A percentile compares a stretch with the other conserved stretches of the same genome.
These are phyloP conservation scores for Conringia planisiliqua DNA, from an alignment of 345 rosid genomes.

Conservation along the genomic window DNA sequence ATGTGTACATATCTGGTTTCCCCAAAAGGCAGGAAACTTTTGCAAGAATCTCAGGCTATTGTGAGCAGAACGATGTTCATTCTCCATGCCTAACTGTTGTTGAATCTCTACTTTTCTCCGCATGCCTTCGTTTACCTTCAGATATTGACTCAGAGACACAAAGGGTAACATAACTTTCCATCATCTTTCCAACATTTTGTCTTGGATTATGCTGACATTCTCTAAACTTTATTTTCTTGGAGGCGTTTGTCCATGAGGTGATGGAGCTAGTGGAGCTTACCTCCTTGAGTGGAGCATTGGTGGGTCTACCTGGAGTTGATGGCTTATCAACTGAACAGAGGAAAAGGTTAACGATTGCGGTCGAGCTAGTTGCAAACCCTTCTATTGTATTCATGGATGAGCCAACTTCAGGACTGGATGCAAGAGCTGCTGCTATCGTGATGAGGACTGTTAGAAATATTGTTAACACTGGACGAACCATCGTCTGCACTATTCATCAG, in stretches of 20 bases:
- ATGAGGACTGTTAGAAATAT: constrained; percentile 99
- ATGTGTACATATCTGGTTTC: constrained; percentile 76
- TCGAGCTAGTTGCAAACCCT: constrained; percentile 95
- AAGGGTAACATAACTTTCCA: constrained; percentile 43
- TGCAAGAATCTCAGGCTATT: constrained; percentile 95
- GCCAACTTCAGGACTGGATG: constrained; percentile 97
- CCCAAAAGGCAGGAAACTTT: constrained; percentile 93
- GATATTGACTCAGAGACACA: constrained; percentile 76
- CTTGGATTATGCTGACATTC: constrained; percentile 29
- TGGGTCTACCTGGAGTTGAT: constrained; percentile 93
- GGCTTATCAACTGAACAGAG: constrained; percentile 97
- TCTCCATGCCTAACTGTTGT: constrained; percentile 91
- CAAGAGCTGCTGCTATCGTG: constrained; percentile 97
- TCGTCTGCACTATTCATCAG: constrained; percentile 98
- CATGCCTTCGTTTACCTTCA: constrained; percentile 85
- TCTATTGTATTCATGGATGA: constrained; percentile 98
- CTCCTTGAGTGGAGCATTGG: constrained; percentile 74
- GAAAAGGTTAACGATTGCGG: constrained; percentile 90
- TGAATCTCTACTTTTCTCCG: constrained; percentile 95
- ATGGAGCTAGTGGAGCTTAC: constrained; percentile 97
- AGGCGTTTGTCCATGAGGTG: constrained; percentile 98
- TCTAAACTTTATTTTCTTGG: constrained; percentile 15
- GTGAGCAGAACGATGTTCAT: constrained; percentile 96
- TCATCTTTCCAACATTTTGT: background rate
- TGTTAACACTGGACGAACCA: constrained; percentile 92